phyloP scores from a whole-genome alignment of 148 eudicot genomes.

The Pouteria glomerata region DNA sequence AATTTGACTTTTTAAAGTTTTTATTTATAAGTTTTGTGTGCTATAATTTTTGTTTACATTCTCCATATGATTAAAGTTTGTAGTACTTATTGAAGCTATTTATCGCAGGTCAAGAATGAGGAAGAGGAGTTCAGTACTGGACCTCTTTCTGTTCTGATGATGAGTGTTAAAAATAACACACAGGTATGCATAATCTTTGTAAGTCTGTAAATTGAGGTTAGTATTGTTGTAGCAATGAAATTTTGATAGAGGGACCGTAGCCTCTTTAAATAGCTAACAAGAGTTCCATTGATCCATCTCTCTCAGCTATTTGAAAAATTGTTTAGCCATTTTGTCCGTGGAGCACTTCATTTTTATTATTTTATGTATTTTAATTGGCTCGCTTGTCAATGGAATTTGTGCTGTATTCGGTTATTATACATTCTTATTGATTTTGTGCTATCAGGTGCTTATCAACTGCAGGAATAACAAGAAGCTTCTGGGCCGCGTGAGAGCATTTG shows the following conservation, averaged over 20 bases:
- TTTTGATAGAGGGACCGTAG: constrained; percentile 1
- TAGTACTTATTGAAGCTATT: not conserved
- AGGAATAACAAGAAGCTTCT: constrained; percentile 82
- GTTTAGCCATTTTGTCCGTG: too few relatives aligned
- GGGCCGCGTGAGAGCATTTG: constrained; percentile 75
- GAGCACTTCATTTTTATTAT: not conserved
- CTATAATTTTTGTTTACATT: not conserved
- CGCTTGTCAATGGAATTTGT: not conserved
- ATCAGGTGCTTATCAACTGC: constrained; percentile 91
- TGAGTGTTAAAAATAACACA: constrained; percentile 89
- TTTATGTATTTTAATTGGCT: not conserved
- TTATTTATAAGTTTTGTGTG: not conserved
- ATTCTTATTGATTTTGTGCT: not conserved
- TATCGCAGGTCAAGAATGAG: constrained; percentile 66
- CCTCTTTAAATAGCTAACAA: not conserved
- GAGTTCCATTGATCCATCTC: too few relatives aligned
- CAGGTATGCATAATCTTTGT: constrained; percentile 35
- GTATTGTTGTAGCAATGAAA: not conserved
- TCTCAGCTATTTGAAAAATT: too few relatives aligned
- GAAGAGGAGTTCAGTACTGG: constrained; percentile 96
- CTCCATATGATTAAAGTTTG: not conserved
- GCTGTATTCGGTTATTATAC: not conserved
- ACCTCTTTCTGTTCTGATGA: constrained; percentile 84
- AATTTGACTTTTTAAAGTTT: not conserved
- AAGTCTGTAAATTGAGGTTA: not conserved